These are phyloP conservation scores for Trichoderma semiorbis DNA, from an alignment of 2,329 filamentous ascomycete species.

Conservation along the genomic window DNA sequence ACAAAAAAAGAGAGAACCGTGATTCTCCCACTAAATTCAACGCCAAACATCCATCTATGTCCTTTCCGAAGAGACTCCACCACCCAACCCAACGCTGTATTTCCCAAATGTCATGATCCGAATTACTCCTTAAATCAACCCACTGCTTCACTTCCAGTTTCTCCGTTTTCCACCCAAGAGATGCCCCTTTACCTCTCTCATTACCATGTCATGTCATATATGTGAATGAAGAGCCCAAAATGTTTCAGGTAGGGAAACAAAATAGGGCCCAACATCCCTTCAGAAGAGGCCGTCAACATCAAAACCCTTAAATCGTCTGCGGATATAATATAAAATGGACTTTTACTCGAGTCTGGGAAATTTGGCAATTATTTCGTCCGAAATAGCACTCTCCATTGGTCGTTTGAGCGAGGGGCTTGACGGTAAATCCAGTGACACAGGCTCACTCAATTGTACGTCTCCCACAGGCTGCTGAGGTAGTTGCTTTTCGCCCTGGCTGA, in stretches of 20 bases:
- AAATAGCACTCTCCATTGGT: not conserved
- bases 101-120: not conserved
- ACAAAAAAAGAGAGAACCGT: not conserved
- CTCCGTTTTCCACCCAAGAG: not conserved
- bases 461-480: not conserved
- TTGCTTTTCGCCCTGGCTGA: not conserved
- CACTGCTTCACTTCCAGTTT: not conserved
- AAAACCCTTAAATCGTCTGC: not conserved
- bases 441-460: not conserved
- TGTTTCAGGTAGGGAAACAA: not conserved
- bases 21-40: not conserved
- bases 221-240: not conserved
- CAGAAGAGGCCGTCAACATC: not conserved
- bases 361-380: not conserved
- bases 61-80: not conserved
- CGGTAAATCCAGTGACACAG: not conserved
- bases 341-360: not conserved
- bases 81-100: not conserved
- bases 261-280: not conserved
- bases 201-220: not conserved
- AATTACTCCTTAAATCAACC: not conserved
- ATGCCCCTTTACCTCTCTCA: not conserved
- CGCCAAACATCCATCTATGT: not conserved
- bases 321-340: not conserved
- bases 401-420: not conserved